Conservation (phyloP, 2,329 filamentous ascomycete species). For the Penicillium hesseltinei region DNA sequence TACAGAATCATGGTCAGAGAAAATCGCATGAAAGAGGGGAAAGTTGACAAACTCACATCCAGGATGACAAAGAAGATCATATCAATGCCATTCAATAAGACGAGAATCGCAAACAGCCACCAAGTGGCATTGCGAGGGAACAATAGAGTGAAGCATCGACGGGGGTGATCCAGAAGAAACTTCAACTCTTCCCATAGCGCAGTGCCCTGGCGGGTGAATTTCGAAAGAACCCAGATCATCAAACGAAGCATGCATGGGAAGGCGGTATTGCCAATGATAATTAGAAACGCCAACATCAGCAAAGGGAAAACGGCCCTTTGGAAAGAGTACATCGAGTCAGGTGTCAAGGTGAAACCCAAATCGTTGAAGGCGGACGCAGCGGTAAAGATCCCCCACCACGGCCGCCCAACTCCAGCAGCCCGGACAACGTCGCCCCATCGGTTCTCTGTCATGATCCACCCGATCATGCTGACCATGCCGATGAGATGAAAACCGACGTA, state of each 20-base stretch:
- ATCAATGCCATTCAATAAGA: constrained; percentile 79
- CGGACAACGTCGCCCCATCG: constrained; percentile 67
- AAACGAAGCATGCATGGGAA: constrained; percentile 94
- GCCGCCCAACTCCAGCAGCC: constrained; percentile 59
- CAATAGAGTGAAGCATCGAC: constrained; percentile 91
- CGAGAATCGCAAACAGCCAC: constrained; percentile 89
- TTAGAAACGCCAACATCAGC: constrained; percentile 76
- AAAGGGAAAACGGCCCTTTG: constrained; percentile 72
- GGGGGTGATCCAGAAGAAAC: constrained; percentile 90
- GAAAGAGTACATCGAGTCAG: constrained; percentile 92
- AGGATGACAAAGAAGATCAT: constrained; percentile 88
- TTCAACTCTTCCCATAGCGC: constrained; percentile 84
- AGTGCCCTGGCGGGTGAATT: constrained; percentile 62
- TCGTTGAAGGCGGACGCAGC: constrained; percentile 89
- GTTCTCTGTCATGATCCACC: constrained; percentile 70
- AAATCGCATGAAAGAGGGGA: not conserved
- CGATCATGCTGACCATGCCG: constrained; percentile 68
- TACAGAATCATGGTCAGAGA: constrained; percentile 34
- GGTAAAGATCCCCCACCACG: constrained; percentile 93
- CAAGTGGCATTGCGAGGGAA: constrained; percentile 89
- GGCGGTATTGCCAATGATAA: constrained; percentile 91
- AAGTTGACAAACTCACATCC: constrained; percentile 62
- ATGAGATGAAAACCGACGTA: constrained; percentile 81
- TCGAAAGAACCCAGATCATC: constrained; percentile 79
- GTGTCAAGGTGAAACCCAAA: constrained; percentile 86